These are phyloP conservation scores for Arthrinium phaeospermum DNA, from an alignment of 2,329 filamentous ascomycete genomes.

Conservation along the genomic window DNA sequence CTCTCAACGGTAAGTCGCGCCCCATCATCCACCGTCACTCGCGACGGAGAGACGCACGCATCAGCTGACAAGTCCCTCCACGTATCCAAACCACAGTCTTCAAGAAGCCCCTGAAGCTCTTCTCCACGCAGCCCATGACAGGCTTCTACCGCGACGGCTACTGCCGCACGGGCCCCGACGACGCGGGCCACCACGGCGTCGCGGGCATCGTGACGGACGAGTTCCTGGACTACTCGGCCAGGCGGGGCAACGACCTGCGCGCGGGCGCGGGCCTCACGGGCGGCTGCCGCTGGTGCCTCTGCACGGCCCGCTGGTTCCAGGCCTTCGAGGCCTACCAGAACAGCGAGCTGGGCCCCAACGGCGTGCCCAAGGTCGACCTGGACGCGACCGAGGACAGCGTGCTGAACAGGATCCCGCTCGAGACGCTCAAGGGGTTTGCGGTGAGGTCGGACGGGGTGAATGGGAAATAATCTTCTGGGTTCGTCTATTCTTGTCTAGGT, in stretches of 20 bases:
- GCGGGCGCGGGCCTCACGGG: constrained; percentile 54
- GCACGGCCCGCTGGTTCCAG: constrained; percentile 64
- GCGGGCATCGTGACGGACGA: constrained; percentile 63
- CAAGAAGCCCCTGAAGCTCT: constrained; percentile 61
- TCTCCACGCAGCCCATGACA: constrained; percentile 63
- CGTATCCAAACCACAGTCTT: constrained; percentile 55
- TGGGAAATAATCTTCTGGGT: not conserved
- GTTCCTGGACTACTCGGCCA: constrained; percentile 66
- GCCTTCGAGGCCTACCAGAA: constrained; percentile 59
- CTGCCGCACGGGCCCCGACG: constrained; percentile 54
- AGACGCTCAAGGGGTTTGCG: constrained; percentile 56
- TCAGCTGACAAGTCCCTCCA: too few relatives aligned
- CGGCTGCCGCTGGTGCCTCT: constrained; percentile 69
- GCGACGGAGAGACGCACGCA: not conserved
- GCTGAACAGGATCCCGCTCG: constrained; percentile 50
- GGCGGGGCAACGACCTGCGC: constrained; percentile 64
- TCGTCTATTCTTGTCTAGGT: too few relatives aligned
- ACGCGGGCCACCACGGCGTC: constrained; percentile 65
- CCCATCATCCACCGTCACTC: not conserved
- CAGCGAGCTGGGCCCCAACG: constrained; percentile 40
- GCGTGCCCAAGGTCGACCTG: constrained; percentile 49
- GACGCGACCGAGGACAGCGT: constrained; percentile 59
- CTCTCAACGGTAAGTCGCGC: not conserved
- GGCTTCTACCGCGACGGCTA: constrained; percentile 68
- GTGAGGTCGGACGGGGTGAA: constrained; percentile 25